Conservation (phyloP, 768 basidiomycete genomes). For the Boletus tylopilopsis region DNA sequence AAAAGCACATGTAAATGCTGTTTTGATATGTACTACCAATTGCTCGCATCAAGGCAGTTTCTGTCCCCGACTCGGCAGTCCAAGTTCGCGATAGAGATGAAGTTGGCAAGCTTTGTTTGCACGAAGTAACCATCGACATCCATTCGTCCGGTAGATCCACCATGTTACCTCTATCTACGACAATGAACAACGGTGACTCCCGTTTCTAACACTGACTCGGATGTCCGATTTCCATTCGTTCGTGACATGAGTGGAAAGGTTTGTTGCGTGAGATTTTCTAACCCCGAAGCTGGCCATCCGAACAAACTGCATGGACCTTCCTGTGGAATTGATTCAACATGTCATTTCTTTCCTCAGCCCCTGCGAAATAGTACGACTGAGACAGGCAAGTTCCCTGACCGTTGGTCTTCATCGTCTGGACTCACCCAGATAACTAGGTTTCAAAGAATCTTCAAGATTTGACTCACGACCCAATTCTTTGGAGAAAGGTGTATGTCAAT, state of each 20-base stretch:
- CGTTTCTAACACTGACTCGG: background rate
- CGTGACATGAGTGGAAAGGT: too few species aligned
- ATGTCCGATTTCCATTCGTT: background rate
- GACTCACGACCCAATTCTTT: background rate
- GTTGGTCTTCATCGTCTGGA: too few species aligned
- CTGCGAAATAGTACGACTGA: background rate
- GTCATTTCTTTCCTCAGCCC: background rate
- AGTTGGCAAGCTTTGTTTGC: background rate
- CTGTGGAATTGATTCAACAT: background rate
- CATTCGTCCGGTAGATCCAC: background rate
- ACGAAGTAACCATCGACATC: background rate
- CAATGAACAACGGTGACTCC: background rate
- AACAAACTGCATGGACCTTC: background rate
- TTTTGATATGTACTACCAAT: background rate
- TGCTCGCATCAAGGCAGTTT: background rate
- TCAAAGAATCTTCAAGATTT: background rate
- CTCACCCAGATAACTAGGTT: background rate
- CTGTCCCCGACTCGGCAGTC: background rate
- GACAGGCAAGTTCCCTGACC: background rate
- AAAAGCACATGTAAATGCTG: background rate
- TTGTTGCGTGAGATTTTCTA: too few species aligned
- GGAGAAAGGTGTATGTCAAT: background rate
- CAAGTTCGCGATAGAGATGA: background rate
- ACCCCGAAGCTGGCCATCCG: too few species aligned
- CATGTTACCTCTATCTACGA: background rate